Conservation (phyloP, 805 yeast species). For the Cyberlindnera maclurae region DNA sequence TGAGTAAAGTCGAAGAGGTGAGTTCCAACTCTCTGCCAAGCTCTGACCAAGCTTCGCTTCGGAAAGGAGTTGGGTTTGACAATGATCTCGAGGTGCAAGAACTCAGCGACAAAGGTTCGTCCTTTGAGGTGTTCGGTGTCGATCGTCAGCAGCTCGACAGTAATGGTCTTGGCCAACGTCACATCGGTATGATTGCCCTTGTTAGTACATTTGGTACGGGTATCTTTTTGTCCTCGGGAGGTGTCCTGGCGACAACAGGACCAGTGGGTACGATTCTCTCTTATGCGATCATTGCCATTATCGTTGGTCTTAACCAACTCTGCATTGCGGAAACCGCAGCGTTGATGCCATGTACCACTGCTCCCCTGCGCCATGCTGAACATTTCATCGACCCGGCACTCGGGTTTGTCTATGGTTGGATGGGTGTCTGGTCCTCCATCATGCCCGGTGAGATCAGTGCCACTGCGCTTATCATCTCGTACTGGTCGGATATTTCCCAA, state of each 20-base stretch:
- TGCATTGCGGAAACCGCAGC: conserved; percentile 32
- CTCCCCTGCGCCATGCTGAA: conserved; percentile 29
- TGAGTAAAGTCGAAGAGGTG: too few species aligned
- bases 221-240: conserved; percentile 32
- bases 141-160: conserved; percentile 9
- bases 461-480: conserved; percentile 35
- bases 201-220: conserved; percentile 42
- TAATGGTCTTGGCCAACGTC: conserved; percentile 21
- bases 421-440: conserved; percentile 34
- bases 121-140: conserved; percentile 10
- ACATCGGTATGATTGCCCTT: conserved; percentile 41
- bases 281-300: conserved; percentile 26
- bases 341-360: conserved; percentile 32
- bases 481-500: conserved; percentile 36
- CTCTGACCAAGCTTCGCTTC: too few species aligned
- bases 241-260: conserved; percentile 28
- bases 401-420: conserved; percentile 41
- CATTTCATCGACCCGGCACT: conserved; percentile 35
- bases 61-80: conserved; percentile 1
- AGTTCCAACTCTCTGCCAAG: too few species aligned
- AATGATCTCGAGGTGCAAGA: conserved; percentile 14
- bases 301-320: conserved; percentile 32
- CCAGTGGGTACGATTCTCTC: conserved; percentile 30
- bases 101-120: conserved; percentile 5
- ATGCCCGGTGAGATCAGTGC: conserved; percentile 40